Conservation (phyloP, 164 flowering plant species). For the Aristolochia californica region DNA sequence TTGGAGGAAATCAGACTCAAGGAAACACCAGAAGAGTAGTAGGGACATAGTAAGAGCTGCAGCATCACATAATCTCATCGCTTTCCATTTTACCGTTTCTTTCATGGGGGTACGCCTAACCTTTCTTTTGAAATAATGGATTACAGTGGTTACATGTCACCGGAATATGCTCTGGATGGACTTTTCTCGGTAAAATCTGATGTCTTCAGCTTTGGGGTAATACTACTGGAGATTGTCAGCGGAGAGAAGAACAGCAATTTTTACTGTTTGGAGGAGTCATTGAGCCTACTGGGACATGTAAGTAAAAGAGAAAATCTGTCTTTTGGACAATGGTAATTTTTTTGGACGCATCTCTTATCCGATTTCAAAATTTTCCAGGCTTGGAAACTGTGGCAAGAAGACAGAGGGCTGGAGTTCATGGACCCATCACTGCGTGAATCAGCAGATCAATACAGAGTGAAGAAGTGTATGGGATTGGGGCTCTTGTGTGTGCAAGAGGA, state of each 20-base stretch:
- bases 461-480: constrained; percentile 5
- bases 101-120: too few species aligned
- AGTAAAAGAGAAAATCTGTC: not conserved
- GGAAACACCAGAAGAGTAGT: constrained; percentile 16
- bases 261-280: not conserved
- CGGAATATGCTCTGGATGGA: constrained; percentile 5
- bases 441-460: not conserved
- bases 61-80: too few species aligned
- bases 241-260: constrained; percentile 2
- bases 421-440: not conserved
- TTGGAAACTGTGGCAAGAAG: constrained; percentile 3
- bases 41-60: constrained; percentile 35
- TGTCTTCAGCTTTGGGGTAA: constrained; percentile 4
- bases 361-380: not conserved
- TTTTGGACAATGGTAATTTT: not conserved
- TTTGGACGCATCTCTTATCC: too few species aligned
- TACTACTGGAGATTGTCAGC: constrained; percentile 2
- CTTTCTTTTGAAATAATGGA: not conserved
- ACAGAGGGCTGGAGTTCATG: not conserved
- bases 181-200: constrained; percentile 6
- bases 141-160: constrained; percentile 10
- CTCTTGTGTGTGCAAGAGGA: constrained; percentile 7
- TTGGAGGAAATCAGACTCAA: constrained; percentile 15
- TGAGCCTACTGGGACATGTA: not conserved
- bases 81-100: not conserved